Base-by-base conservation (phyloP, 441 rosid species). In the Euphorbia celastroides region DNA sequence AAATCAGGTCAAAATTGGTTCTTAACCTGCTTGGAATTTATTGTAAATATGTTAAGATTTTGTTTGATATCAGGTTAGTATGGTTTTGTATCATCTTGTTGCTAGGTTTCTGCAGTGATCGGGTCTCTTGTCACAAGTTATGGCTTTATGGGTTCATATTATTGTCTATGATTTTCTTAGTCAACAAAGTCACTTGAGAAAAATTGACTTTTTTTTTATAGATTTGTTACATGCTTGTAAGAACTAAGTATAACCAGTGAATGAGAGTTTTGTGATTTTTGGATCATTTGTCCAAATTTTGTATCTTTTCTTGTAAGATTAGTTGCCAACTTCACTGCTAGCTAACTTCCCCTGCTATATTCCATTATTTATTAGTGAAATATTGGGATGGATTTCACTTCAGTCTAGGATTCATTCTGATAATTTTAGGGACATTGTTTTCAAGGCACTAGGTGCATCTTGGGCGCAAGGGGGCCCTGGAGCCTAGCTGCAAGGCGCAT, bases 1-100 rank as follows among this genome's bases (percentile, higher is more conserved):
- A 27, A 70, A 68, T 56, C 38, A 58, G 70, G 58, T 73, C 31
- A 8, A 16, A 16, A 46, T 66, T 60, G 65, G 14, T 59, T 52
- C 44, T 36, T 42, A 32, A 64, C 68, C 72, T 70, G 46, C 13
- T 14, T 34, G 28, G 50, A 16, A 46, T 46, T 19, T 61, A n/a
- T 19, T 13, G 5, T 27, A 7, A 59, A 34, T 34, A 34, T 34
- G 9, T 3, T 34, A 34, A 34, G 9, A 34, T 34, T 34, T 34
- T 34, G 4, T 34, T 34, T 34, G 5, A 34, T 34, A 9, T 34
- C 38, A 34, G 9, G 56, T 30, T 19, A 11, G 19, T 32, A 57
- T 57, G 68, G 22, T 28, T 46, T 31, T 58, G 22, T n/a, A 50
- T 48, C 4, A 26, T 8, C 38, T 38, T 42, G 23, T 8, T 31